Percentiles rank a stretch among this genome's conserved stretches.
Evolutionary conservation across 2,329 filamentous ascomycete species (phyloP).

Genomic region (Neonectria faginata): DNA sequence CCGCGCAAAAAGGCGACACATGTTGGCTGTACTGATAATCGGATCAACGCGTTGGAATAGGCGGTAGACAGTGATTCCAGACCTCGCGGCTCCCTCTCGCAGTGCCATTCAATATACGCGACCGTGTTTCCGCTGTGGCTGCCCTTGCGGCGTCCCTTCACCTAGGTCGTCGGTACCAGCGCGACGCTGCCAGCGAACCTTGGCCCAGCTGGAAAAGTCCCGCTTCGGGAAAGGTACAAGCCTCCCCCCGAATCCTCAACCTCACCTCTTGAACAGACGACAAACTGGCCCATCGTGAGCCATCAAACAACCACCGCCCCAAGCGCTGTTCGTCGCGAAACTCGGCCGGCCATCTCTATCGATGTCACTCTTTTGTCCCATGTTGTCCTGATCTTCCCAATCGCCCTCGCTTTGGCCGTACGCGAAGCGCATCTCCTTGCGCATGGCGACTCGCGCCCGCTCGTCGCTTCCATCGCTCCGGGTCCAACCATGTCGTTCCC

Average conservation of each 20-base stretch:
- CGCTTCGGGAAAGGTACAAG: constrained; percentile 56
- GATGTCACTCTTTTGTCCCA: constrained; percentile 63
- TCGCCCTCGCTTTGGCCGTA: constrained; percentile 61
- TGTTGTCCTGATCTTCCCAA: constrained; percentile 62
- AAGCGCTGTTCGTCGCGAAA: constrained; percentile 56
- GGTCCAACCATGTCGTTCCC: constrained; percentile 73
- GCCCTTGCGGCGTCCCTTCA: constrained; percentile 27
- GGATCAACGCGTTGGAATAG: constrained; percentile 15
- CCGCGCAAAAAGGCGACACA: constrained; percentile 27
- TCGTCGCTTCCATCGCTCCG: constrained; percentile 61
- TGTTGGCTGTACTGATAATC: constrained; percentile 18
- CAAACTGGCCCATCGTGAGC: constrained; percentile 61
- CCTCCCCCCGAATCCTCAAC: constrained; percentile 62
- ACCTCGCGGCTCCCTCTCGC: neutral
- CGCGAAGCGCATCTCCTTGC: constrained; percentile 63
- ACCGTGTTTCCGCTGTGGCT: constrained; percentile 13
- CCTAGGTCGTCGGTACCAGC: constrained; percentile 40
- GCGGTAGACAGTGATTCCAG: constrained; percentile 10
- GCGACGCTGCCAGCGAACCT: constrained; percentile 36
- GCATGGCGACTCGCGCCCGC: constrained; percentile 67
- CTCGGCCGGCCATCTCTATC: constrained; percentile 60
- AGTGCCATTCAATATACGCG: constrained; percentile 5
- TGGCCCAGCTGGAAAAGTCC: constrained; percentile 49
- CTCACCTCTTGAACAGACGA: constrained; percentile 66
- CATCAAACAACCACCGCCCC: constrained; percentile 63